Evolutionary conservation across 2,329 filamentous ascomycete genomes (phyloP), one percentile per base, ranked within the genome.

Genomic region (Calycina marina): DNA sequence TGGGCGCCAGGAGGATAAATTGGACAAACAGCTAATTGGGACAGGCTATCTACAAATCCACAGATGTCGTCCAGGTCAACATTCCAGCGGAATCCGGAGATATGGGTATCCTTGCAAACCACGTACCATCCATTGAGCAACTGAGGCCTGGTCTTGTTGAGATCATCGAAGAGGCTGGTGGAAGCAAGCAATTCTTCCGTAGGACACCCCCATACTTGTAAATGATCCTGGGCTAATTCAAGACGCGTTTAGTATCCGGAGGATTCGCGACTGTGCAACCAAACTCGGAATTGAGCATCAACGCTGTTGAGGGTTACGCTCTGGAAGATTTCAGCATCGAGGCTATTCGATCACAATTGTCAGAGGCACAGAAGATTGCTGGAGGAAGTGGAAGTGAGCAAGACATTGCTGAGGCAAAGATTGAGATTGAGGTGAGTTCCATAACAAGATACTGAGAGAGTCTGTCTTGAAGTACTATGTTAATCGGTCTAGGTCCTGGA

Each of bases 61-160:
- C 73, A 53, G 69, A 72, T 55, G 70, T 76, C 56, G 77, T 96
- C 56, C 90, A 98, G 69, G 90, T 98, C 69, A 98, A 98, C 74
- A 78, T 98, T 55, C 80, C 90, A 59, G 90, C 90, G 56, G 90
- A 93, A 62, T 92, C 86, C 42, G 90, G 90, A 59, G 90, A 96
- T 53, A 98, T 98, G 90, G 90, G 90, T 80, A 79, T 98, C 53
- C 80, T 98, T 57, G 90, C 90, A 59, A 92, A 90, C 72, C 90
- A 98, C 74, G 90, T 98, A 53, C 86, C 90, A 45, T 85, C 86
- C 41, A 96, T 98, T 56, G 90, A 98, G 72, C 90, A 98, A 71
- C 72, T 98, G 62, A 93, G 92, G 74, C 86, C 90, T 40, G 90
- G 90, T 55, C 65, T 96, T 49, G 72, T 98, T 49, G 88, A 96